Evolutionary conservation across 1,284 basidiomycete genomes (phyloP).

Genomic region (Porogramme epimiltina): DNA sequence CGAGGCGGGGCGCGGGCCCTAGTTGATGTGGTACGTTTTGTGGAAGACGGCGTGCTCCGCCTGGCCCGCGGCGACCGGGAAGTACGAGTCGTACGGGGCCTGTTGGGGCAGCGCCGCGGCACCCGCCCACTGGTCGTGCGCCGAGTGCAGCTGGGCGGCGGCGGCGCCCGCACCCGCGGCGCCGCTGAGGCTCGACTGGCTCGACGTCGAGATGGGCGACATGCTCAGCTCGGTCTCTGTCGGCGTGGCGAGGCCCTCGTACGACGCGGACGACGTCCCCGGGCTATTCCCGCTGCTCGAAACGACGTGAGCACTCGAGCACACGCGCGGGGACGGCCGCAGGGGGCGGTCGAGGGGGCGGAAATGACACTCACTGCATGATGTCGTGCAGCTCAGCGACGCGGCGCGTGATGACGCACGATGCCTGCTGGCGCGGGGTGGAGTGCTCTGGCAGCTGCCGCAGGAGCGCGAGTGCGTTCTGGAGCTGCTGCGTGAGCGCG

Average conservation of each 20-base stretch:
- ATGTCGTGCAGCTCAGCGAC: slow-evolving; percentile 63
- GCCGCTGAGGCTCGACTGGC: slow-evolving; percentile 41
- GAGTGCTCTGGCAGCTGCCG: slow-evolving; percentile 65
- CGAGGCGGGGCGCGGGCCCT: neutral
- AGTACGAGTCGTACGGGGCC: slow-evolving; percentile 68
- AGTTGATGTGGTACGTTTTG: slow-evolving; percentile 34
- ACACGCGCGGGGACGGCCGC: too few relatives aligned
- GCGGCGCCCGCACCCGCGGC: neutral
- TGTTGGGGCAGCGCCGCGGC: slow-evolving; percentile 47
- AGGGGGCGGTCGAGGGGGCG: slow-evolving; percentile 7
- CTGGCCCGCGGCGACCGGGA: slow-evolving; percentile 47
- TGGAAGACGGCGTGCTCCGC: slow-evolving; percentile 29
- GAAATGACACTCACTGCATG: slow-evolving; percentile 59
- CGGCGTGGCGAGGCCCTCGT: slow-evolving; percentile 49
- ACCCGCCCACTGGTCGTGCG: slow-evolving; percentile 52
- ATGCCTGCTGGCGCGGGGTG: slow-evolving; percentile 37
- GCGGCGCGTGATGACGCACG: slow-evolving; percentile 58
- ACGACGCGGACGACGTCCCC: slow-evolving; percentile 35
- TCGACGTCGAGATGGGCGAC: slow-evolving; percentile 68
- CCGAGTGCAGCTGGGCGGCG: neutral
- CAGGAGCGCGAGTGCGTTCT: slow-evolving; percentile 54
- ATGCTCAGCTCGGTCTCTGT: slow-evolving; percentile 65
- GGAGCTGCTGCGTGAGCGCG: slow-evolving; percentile 63
- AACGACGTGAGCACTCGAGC: slow-evolving; percentile 13
- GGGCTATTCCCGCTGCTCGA: slow-evolving; percentile 46